Evolutionary conservation across 2,329 filamentous ascomycete species (phyloP).

Genomic region (Ophiostoma angusticollis): DNA sequence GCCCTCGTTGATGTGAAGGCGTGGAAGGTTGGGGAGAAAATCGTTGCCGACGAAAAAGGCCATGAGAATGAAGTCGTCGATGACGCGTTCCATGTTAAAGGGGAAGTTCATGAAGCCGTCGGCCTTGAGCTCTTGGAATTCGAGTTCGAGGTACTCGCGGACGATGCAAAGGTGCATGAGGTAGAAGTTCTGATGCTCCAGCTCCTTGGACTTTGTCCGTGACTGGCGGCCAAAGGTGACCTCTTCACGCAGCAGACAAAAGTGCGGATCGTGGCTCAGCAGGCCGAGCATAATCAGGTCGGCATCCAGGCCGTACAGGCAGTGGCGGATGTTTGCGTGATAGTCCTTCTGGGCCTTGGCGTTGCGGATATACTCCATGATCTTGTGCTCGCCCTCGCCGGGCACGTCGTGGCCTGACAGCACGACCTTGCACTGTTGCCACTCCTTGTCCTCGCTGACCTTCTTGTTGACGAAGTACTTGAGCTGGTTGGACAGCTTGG

Average conservation of each 20-base stretch:
- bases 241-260: slow-evolving; percentile 91
- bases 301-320: slow-evolving; percentile 91
- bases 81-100: slow-evolving; percentile 90
- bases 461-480: slow-evolving; percentile 99
- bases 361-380: slow-evolving; percentile 99
- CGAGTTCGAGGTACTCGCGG: slow-evolving; percentile 88
- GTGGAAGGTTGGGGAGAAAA: slow-evolving; percentile 92
- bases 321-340: slow-evolving; percentile 87
- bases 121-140: slow-evolving; percentile 84
- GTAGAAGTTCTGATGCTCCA: slow-evolving; percentile 98
- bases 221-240: slow-evolving; percentile 88
- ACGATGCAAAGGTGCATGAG: slow-evolving; percentile 96
- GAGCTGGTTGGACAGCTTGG: slow-evolving; percentile 81
- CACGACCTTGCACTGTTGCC: slow-evolving; percentile 93
- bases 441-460: slow-evolving; percentile 89
- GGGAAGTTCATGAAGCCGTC: slow-evolving; percentile 58
- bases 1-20: slow-evolving; percentile 96
- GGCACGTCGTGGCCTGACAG: slow-evolving; percentile 96
- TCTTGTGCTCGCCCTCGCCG: slow-evolving; percentile 97
- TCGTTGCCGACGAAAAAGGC: slow-evolving; percentile 99
- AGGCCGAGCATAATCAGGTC: slow-evolving; percentile 98
- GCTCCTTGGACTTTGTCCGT: slow-evolving; percentile 82
- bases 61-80: slow-evolving; percentile 99
- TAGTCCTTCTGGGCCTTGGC: slow-evolving; percentile 92
- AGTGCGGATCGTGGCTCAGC: slow-evolving; percentile 94